These are phyloP conservation scores for Thelephora ganbajun DNA, from an alignment of 768 basidiomycete genomes.

Conservation along the genomic window DNA sequence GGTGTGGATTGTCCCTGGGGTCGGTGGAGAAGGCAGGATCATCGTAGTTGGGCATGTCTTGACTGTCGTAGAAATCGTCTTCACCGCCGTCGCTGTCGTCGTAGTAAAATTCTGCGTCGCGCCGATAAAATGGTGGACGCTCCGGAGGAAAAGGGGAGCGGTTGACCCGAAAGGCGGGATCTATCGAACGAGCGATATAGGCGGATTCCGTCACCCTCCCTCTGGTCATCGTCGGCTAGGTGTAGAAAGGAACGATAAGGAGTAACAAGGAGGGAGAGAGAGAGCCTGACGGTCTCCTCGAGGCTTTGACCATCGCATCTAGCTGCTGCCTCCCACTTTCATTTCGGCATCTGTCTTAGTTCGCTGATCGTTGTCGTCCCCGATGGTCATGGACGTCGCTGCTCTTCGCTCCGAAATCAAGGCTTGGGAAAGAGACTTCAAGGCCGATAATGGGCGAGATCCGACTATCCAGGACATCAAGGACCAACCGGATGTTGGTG, in stretches of 20 bases:
- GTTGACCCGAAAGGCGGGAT: background rate
- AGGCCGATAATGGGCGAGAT: slow-evolving; percentile 34
- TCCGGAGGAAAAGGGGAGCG: slow-evolving; percentile 5
- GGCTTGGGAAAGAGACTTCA: slow-evolving; percentile 63
- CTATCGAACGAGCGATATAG: slow-evolving; percentile 4
- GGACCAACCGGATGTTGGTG: slow-evolving; percentile 47
- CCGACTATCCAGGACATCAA: slow-evolving; percentile 64
- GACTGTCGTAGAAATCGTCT: too few relatives aligned
- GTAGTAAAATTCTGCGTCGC: slow-evolving; percentile 1
- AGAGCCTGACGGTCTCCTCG: background rate
- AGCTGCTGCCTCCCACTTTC: too few relatives aligned
- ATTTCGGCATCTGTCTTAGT: too few relatives aligned
- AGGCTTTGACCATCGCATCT: too few relatives aligned
- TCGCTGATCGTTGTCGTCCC: background rate
- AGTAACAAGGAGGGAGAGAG: background rate
- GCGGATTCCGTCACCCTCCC: background rate
- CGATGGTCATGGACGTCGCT: slow-evolving; percentile 25
- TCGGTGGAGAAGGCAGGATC: slow-evolving; percentile 23
- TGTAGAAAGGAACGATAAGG: too few relatives aligned
- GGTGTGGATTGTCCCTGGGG: slow-evolving; percentile 17
- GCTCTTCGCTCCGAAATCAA: slow-evolving; percentile 59
- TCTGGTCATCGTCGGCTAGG: too few relatives aligned
- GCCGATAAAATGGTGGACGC: slow-evolving; percentile 2
- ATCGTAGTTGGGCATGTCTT: slow-evolving; percentile 1
- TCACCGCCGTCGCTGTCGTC: too few relatives aligned